Evolutionary conservation across 2,329 filamentous ascomycete genomes (phyloP), one percentile per base, ranked within the genome.

Genomic region (Kalaharituber pfeilii): DNA sequence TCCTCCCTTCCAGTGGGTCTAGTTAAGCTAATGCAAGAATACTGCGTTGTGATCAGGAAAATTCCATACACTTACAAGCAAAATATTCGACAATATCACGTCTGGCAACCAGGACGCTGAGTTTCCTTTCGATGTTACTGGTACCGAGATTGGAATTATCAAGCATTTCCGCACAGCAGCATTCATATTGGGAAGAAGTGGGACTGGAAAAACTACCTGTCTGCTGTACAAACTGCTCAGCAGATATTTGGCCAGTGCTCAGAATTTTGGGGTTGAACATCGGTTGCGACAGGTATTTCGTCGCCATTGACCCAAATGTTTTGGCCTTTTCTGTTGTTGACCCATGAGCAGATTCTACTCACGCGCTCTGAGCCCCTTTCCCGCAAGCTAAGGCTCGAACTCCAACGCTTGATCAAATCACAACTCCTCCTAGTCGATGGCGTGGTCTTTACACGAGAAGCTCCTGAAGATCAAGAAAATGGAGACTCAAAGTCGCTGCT

Each of bases 191-290:
- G 66, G 65, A 20, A 58, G 66, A 53, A 67, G 65, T 44, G 66
- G 66, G 8, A 67, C 66, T 0, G 66, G 66, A 4, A 67, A 67
- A 47, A 67, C 66, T 0, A 66, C 65, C 0, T 67, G 66, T 44
- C 56, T 67, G 1, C 52, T 67, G 9, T 66, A 63, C 44, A 66
- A 67, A 44, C 52, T 67, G 22, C 51, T 67, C 6, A 59, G 60
- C 7, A 65, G 62, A 47, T 64, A 65, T 27, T 49, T 61, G 24
- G 57, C 60, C 9, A 56, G 33, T 39, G 33, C 59, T 18, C 49
- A 58, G 9, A 52, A 30, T 3, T 27, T 42, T 3, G 28, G 53
- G 1, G 30, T 42, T 24, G 52, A 18, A n/a, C 49, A 39, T 28
- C 55, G 39, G 11, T 36, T 49, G 18, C 57, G 56, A 9, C 59